Percentiles rank a stretch among this genome's conserved stretches.
Evolutionary conservation across 306 rosid genomes (phyloP).

Genomic region (Sphenostylis stenocarpa): DNA sequence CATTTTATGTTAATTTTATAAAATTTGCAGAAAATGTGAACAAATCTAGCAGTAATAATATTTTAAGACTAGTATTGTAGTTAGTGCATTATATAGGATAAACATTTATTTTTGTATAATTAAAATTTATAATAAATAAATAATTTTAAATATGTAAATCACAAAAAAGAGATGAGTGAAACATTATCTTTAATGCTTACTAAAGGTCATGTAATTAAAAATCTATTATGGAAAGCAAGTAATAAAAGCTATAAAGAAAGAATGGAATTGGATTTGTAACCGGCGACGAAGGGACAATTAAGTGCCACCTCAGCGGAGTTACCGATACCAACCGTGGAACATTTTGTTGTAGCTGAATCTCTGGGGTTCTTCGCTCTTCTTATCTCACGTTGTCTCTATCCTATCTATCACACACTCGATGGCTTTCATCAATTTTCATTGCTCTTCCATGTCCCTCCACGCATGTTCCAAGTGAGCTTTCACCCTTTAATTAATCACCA

Average conservation of each 20-base stretch:
- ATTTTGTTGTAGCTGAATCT: neutral
- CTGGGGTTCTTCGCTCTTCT: neutral
- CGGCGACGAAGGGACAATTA: neutral
- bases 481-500: neutral
- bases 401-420: neutral
- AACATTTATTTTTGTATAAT: too few species aligned
- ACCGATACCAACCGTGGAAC: neutral
- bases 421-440: conserved; percentile 14
- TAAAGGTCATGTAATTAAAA: neutral
- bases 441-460: neutral
- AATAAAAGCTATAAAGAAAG: neutral
- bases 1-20: too few species aligned
- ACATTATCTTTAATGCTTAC: too few species aligned
- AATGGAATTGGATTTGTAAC: neutral
- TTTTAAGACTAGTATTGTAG: too few species aligned
- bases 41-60: too few species aligned
- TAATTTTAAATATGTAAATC: too few species aligned
- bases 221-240: neutral
- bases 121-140: too few species aligned
- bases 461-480: neutral
- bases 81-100: too few species aligned
- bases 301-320: neutral
- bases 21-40: too few species aligned
- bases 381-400: neutral
- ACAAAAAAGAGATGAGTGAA: too few species aligned